Evolutionary conservation across 768 basidiomycete species (phyloP).

Genomic region (Wakefieldia striispora): DNA sequence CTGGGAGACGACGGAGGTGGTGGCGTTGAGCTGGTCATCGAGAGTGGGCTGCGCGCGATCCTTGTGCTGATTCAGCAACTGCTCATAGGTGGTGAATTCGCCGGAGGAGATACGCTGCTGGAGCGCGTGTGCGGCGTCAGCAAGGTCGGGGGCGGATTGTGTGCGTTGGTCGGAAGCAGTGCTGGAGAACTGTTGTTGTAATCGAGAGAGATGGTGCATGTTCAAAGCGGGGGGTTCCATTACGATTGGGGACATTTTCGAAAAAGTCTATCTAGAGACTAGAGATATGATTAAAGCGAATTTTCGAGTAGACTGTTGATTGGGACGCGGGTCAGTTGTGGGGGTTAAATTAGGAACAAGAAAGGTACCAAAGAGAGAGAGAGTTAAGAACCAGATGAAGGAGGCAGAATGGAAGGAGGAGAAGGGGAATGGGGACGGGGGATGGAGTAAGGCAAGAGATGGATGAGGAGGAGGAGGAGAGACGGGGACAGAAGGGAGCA

Average conservation of each 20-base stretch:
- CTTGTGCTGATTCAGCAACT: conserved; percentile 30
- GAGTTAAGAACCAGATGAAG: background rate
- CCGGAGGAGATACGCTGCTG: conserved; percentile 29
- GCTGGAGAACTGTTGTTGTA: conserved; percentile 45
- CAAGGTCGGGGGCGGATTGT: conserved; percentile 19
- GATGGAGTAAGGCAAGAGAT: background rate
- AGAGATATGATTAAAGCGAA: conserved; percentile 34
- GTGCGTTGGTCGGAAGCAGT: conserved; percentile 32
- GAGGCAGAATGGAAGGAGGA: background rate
- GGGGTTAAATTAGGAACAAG: background rate
- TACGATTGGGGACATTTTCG: conserved; percentile 55
- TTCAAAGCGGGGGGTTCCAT: conserved; percentile 52
- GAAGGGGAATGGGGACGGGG: background rate
- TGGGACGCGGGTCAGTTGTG: conserved; percentile 10
- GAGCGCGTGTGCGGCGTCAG: conserved; percentile 24
- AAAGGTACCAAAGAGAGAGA: background rate
- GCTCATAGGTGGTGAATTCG: conserved; percentile 32
- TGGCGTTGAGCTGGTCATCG: conserved; percentile 13
- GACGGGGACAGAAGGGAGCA: conserved; percentile 24
- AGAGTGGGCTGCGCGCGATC: conserved; percentile 23
- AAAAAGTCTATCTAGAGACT: conserved; percentile 30
- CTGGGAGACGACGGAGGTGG: conserved; percentile 13
- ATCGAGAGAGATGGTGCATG: conserved; percentile 51
- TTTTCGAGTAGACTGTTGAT: conserved; percentile 22
- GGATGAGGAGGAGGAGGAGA: conserved; percentile 27